Evolutionary conservation across 2,329 filamentous ascomycete species (phyloP).

Genomic region (Hypoxylon sp.): DNA sequence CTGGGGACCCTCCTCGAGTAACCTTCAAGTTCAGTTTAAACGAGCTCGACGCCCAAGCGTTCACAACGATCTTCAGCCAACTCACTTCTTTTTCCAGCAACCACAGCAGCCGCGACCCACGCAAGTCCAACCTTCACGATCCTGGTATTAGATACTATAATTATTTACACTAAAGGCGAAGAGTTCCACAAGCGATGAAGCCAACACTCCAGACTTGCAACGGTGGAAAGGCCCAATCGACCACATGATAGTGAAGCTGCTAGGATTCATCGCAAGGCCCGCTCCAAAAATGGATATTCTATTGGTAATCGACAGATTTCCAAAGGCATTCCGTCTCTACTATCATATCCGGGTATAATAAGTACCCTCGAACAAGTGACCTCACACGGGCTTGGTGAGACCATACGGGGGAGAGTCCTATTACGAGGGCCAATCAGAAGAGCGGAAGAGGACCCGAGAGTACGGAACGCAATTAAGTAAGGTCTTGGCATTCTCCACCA

Average conservation of each 20-base stretch:
- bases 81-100: constrained; percentile 10
- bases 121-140: constrained; percentile 7
- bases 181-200: constrained; percentile 10
- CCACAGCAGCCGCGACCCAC: constrained; percentile 3
- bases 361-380: constrained; percentile 33
- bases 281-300: constrained; percentile 16
- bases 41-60: constrained; percentile 11
- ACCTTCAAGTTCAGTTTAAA: constrained; percentile 21
- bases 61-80: constrained; percentile 10
- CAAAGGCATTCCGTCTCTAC: constrained; percentile 4
- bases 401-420: constrained; percentile 31
- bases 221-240: neutral
- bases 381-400: constrained; percentile 30
- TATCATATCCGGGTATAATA: constrained; percentile 30
- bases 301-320: constrained; percentile 11
- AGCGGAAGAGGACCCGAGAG: constrained; percentile 35
- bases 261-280: constrained; percentile 21
- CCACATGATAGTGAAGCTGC: constrained; percentile 17
- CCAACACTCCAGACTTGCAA: constrained; percentile 15
- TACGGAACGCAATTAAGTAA: constrained; percentile 41
- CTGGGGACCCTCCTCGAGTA: constrained; percentile 25
- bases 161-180: constrained; percentile 1
- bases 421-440: constrained; percentile 37
- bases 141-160: neutral
- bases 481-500: constrained; percentile 41